Evolutionary conservation across 129 eudicot species (phyloP), one percentile per base, ranked within the genome.

Genomic region (Flaveria robusta): DNA sequence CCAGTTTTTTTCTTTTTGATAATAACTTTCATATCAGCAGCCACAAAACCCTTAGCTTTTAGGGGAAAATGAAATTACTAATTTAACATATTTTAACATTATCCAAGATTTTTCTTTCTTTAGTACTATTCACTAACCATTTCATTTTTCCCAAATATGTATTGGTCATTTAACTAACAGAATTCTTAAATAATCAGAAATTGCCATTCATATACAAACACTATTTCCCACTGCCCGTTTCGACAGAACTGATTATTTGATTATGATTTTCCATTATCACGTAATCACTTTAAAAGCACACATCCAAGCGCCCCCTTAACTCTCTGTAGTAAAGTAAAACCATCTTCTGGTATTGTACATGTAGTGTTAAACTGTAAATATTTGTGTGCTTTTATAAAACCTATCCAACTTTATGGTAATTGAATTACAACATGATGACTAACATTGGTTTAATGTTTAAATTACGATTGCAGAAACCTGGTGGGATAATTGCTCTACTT

Each of bases 401-500:
- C 37, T 59, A 59, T 24, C 18, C 24, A 24, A 59, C 37, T 59
- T 26, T 9, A 55, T 19, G 2, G 9, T 19, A 19, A 9, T 22
- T 58, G 19, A 68, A 77, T 68, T 42, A 5, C 60, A 45, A 56
- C 42, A 69, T 68, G 16, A 22, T 60, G 66, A 49, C 18, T 71
- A 49, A 52, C 55, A 37, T 39, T 52, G 52, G 42, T 70, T 78
- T 78, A 72, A 71, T 22, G 65, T 49, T 79, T 72, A 13, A 52
- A 66, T 46, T 66, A 43, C 66, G 75, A 73, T 83, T 84, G 89
- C 91, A 93, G 98, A 93, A 93, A 90, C 98, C 98, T 72, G 98
- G 97, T 80, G 98, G 98, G 56, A 88, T 90, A 78, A 82, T 93
- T 82, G 97, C 98, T 75, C 90, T 93, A 77, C 98, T 93, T 70